phyloP scores from a whole-genome alignment of 148 eudicot genomes.

The Silene conica region DNA sequence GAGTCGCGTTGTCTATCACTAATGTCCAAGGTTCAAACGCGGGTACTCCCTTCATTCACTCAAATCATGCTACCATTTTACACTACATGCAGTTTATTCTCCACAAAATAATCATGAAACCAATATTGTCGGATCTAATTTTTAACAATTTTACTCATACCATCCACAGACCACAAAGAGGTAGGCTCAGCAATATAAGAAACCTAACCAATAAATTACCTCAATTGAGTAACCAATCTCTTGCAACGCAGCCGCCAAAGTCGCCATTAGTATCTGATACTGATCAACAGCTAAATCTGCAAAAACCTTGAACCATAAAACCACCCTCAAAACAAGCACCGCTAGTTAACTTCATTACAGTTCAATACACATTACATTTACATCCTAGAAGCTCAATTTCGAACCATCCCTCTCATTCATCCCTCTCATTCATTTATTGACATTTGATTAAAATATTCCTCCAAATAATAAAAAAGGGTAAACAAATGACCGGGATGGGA shows the following conservation, averaged over 20 bases:
- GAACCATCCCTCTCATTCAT: too few relatives aligned
- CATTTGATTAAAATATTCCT: too few relatives aligned
- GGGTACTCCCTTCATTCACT: too few relatives aligned
- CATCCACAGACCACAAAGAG: neutral
- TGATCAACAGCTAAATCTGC: conserved; percentile 69
- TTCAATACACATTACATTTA: too few relatives aligned
- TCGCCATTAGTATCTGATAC: conserved; percentile 77
- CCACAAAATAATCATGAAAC: neutral
- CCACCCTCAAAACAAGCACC: conserved; percentile 6
- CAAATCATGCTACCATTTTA: neutral
- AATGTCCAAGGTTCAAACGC: too few relatives aligned
- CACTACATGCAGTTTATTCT: neutral
- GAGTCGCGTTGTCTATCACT: too few relatives aligned
- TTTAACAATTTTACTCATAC: neutral
- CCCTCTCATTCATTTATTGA: too few relatives aligned
- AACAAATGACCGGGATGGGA: too few relatives aligned
- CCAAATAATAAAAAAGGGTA: too few relatives aligned
- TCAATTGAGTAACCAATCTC: conserved; percentile 80
- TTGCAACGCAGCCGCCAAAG: conserved; percentile 61
- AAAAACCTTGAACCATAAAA: conserved; percentile 50
- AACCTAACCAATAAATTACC: conserved; percentile 39
- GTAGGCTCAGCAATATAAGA: neutral
- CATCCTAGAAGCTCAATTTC: too few relatives aligned
- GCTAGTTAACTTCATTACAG: neutral
- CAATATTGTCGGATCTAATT: neutral